These are phyloP conservation scores for Chaetomium fimeti DNA, from an alignment of 495 filamentous ascomycete species.

Conservation along the genomic window DNA sequence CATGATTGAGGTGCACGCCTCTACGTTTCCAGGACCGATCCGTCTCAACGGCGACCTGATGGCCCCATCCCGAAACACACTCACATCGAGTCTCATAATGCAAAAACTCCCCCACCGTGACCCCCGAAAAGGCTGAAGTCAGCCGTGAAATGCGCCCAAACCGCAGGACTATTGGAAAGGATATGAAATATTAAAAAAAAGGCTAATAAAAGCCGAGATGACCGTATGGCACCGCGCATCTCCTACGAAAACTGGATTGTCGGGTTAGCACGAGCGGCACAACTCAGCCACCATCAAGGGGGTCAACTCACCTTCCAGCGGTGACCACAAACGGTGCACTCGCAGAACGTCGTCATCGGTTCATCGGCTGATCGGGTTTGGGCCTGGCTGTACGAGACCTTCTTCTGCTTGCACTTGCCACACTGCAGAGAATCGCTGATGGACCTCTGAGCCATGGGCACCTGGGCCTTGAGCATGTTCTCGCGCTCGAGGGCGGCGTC, in stretches of 20 bases:
- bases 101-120: background rate
- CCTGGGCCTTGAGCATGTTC: slow-evolving; percentile 94
- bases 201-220: background rate
- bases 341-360: slow-evolving; percentile 82
- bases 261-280: slow-evolving; percentile 3
- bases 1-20: slow-evolving; percentile 11
- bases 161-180: background rate
- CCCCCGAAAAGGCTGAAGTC: background rate
- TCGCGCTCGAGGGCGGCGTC: slow-evolving; percentile 74
- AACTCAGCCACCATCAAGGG: background rate
- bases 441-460: slow-evolving; percentile 81
- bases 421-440: slow-evolving; percentile 85
- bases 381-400: slow-evolving; percentile 91
- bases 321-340: slow-evolving; percentile 71
- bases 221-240: too few species aligned
- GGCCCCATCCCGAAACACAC: background rate
- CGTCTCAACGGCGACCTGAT: background rate
- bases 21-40: slow-evolving; percentile 4
- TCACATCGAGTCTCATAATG: background rate
- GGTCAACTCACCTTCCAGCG: slow-evolving; percentile 63
- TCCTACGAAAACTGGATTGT: slow-evolving; percentile 22
- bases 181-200: slow-evolving; percentile 6
- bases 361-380: slow-evolving; percentile 95
- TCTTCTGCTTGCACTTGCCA: slow-evolving; percentile 84
- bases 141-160: background rate